phyloP scores from a whole-genome alignment of 352 stramenopile species.

The Globisporangium spiculum region DNA sequence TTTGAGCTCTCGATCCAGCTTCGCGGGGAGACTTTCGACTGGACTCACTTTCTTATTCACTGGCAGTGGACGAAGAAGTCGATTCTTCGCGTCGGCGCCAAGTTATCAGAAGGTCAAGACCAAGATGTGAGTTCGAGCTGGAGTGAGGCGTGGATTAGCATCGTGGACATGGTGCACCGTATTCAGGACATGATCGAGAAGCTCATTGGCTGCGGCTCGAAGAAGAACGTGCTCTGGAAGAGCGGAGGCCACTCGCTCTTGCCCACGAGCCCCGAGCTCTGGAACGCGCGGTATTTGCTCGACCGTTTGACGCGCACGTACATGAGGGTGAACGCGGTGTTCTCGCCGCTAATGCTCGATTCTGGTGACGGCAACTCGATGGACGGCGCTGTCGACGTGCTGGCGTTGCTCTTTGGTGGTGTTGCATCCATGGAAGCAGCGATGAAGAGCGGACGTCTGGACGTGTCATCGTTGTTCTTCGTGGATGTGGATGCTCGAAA shows the following conservation, averaged over 20 bases:
- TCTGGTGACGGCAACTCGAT: slow-evolving; percentile 17
- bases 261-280: slow-evolving; percentile 57
- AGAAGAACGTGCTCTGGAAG: slow-evolving; percentile 92
- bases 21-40: slow-evolving; percentile 50
- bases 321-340: slow-evolving; percentile 39
- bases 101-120: neutral
- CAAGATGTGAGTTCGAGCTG: slow-evolving; percentile 3
- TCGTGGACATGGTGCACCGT: slow-evolving; percentile 71
- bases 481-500: slow-evolving; percentile 59
- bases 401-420: slow-evolving; percentile 74
- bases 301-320: slow-evolving; percentile 61
- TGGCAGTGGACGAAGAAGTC: slow-evolving; percentile 80
- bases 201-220: slow-evolving; percentile 56
- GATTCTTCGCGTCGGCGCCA: slow-evolving; percentile 27
- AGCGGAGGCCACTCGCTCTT: slow-evolving; percentile 83
- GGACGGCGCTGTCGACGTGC: slow-evolving; percentile 58
- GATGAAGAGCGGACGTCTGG: slow-evolving; percentile 72
- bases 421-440: slow-evolving; percentile 71
- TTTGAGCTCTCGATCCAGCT: slow-evolving; percentile 83
- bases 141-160: slow-evolving; percentile 34
- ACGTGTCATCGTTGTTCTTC: slow-evolving; percentile 77
- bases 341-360: slow-evolving; percentile 26
- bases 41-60: slow-evolving; percentile 82
- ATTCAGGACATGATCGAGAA: slow-evolving; percentile 70
- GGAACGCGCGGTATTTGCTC: slow-evolving; percentile 69